Evolutionary conservation across 139 green algal species (phyloP), one percentile per base, ranked within the genome.

Genomic region (Auxenochlorella pyrenoidosa): DNA sequence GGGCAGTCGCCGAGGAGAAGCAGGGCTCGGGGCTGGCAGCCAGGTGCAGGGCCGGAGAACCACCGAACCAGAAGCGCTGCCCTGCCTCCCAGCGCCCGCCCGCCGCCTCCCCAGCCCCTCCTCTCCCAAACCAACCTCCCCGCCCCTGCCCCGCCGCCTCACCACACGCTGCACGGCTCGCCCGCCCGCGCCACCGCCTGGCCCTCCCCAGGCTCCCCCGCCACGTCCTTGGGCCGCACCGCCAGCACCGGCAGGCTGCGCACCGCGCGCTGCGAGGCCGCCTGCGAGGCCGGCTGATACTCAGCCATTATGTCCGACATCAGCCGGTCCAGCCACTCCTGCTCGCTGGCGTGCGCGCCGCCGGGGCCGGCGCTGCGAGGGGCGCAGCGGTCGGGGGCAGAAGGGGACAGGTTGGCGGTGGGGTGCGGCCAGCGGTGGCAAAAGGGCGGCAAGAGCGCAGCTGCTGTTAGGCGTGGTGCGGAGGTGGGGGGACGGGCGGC

Each of bases 141-240:
- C 38, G 0, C 66, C 66, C 30, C 30, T 70, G 24, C 26, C 60
- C 22, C 12, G 60, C 38, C 40, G 1, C 30, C 79, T 75, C 79
- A 85, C 80, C 89, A 92, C 10, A 92, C 83, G 60, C 68, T 83
- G 83, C 89, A 92, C 12, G 89, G 87, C 71, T 92, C 89, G 26
- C 88, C 89, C 26, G 89, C 84, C 19, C 41, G 47, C 22, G 75
- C 63, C 68, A 82, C 59, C 47, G 88, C 76, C 63, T 89, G 38
- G 12, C 83, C 83, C 44, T 72, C 73, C 36, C 43, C 84, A 3
- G 88, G 88, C 41, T 89, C 84, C 13, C 65, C 76, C 43, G n/a
- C 5, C 32, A 63, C 83, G 12, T 68, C 68, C 36, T 79, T 78
- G 32, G 88, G 26, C 44, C 88, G 70, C n/a, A 92, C 85, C 38